A percentile compares a stretch with the other conserved stretches of the same genome.
phyloP scores from a whole-genome alignment of 2,329 filamentous ascomycete species.

The Fusarium agapanthi region DNA sequence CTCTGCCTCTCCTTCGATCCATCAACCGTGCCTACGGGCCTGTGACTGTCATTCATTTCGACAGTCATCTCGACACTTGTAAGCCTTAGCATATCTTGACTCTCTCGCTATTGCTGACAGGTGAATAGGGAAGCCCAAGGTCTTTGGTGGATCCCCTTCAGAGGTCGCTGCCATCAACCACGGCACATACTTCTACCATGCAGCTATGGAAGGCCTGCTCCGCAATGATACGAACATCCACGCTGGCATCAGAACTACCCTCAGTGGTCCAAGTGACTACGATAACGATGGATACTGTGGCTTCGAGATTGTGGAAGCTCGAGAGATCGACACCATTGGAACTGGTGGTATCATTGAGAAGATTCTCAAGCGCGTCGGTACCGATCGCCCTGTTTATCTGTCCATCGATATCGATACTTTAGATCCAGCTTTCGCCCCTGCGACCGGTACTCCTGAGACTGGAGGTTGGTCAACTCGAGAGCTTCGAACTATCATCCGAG shows the following conservation, averaged over 20 bases:
- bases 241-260: slow-evolving; percentile 84
- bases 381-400: slow-evolving; percentile 78
- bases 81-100: slow-evolving; percentile 25
- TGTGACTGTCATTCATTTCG: slow-evolving; percentile 69
- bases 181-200: slow-evolving; percentile 90
- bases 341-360: slow-evolving; percentile 79
- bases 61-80: slow-evolving; percentile 74
- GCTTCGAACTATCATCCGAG: slow-evolving; percentile 75
- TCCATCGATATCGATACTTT: slow-evolving; percentile 87
- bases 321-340: slow-evolving; percentile 61
- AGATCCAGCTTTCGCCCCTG: slow-evolving; percentile 81
- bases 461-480: slow-evolving; percentile 80
- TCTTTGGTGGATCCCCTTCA: slow-evolving; percentile 83
- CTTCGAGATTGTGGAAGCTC: slow-evolving; percentile 80
- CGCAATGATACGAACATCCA: slow-evolving; percentile 88
- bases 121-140: slow-evolving; percentile 76
- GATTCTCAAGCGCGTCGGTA: slow-evolving; percentile 79
- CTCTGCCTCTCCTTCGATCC: slow-evolving; percentile 65
- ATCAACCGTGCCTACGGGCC: slow-evolving; percentile 70
- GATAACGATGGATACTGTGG: slow-evolving; percentile 77
- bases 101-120: background rate
- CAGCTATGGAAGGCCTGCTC: slow-evolving; percentile 78
- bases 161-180: slow-evolving; percentile 83
- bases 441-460: slow-evolving; percentile 79
- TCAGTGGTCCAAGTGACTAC: slow-evolving; percentile 75